Conservation (phyloP, 306 rosid genomes). For the Dalbergia cochinchinensis region DNA sequence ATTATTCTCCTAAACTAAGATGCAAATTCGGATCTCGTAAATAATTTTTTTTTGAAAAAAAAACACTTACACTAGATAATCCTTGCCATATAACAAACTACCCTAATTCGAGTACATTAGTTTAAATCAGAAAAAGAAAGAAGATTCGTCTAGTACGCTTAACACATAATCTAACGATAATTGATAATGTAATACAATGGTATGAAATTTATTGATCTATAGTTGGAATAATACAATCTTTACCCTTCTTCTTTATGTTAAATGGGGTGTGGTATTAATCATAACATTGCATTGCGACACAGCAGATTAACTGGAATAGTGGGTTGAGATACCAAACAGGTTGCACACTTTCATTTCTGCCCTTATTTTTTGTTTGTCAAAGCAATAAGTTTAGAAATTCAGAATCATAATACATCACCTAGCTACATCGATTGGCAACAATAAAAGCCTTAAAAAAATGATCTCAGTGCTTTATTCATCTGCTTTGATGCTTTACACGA, state of each 20-base stretch:
- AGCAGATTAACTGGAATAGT: background rate
- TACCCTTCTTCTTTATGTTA: background rate
- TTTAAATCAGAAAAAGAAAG: no score
- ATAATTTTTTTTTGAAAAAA: no score
- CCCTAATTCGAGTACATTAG: no score
- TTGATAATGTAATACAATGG: no score
- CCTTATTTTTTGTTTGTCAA: background rate
- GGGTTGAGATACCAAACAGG: background rate
- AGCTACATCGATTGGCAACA: slow-evolving; percentile 8
- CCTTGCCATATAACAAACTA: no score
- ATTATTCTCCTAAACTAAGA: no score
- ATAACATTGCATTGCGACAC: background rate
- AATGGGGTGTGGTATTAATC: background rate
- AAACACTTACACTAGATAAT: no score
- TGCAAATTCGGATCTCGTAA: no score
- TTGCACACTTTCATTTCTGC: background rate
- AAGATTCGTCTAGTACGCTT: background rate
- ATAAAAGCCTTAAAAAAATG: slow-evolving; percentile 9
- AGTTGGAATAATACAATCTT: background rate
- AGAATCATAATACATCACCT: slow-evolving; percentile 2
- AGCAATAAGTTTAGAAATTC: background rate
- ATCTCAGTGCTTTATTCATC: slow-evolving; percentile 44
- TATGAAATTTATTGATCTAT: background rate
- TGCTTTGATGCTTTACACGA: slow-evolving; percentile 41
- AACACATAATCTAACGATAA: background rate